Conservation (phyloP, 371 early-diverging fungal genomes). For the Rhizopus delemar region DNA sequence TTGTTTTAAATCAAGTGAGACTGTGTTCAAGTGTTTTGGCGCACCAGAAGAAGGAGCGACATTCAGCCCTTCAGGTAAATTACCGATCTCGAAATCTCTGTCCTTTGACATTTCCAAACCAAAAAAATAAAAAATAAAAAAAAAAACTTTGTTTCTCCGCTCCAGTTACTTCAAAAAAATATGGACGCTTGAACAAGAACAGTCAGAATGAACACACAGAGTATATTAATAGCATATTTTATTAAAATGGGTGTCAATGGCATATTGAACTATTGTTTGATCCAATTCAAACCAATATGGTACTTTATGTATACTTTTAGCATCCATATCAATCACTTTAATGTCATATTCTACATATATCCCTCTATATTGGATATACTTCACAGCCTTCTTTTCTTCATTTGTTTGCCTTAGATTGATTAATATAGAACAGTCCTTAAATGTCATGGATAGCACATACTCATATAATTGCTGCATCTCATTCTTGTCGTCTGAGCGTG, state of each 20-base stretch:
- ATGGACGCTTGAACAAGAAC: no score
- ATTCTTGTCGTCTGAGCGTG: not conserved
- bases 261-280: conserved; percentile 45
- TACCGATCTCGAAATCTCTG: conserved; percentile 34
- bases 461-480: conserved; percentile 40
- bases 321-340: conserved; percentile 55
- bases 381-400: not conserved
- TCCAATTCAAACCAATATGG: conserved; percentile 52
- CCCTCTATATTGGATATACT: not conserved
- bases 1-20: conserved; percentile 35
- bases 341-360: conserved; percentile 28
- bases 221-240: not conserved
- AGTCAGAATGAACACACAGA: no score
- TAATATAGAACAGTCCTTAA: conserved; percentile 65
- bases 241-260: conserved; percentile 14
- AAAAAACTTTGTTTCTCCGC: not conserved
- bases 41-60: conserved; percentile 38
- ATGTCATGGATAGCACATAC: conserved; percentile 58
- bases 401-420: conserved; percentile 20
- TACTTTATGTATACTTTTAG: conserved; percentile 50
- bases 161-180: no score
- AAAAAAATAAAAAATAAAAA: not conserved
- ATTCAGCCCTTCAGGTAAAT: conserved; percentile 45
- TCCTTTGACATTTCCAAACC: conserved; percentile 4
- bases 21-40: conserved; percentile 21